These are phyloP conservation scores for Termitomyces bulborhizus DNA, from an alignment of 768 basidiomycete genomes.

Conservation along the genomic window DNA sequence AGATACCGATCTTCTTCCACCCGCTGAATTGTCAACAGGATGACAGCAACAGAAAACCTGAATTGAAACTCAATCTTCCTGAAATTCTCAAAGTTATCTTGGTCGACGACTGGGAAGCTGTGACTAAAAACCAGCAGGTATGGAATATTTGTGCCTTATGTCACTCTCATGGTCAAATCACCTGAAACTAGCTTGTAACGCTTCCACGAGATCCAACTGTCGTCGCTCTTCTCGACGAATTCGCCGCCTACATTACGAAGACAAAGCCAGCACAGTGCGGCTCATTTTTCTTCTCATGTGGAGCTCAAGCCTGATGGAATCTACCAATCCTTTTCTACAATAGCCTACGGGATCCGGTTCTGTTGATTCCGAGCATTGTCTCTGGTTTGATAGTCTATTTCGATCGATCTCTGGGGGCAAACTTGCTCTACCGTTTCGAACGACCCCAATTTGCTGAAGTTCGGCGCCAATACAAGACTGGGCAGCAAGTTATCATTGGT, in stretches of 20 bases:
- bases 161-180: neutral
- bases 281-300: neutral
- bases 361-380: conserved; percentile 73
- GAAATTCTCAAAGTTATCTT: conserved; percentile 84
- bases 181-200: conserved; percentile 59
- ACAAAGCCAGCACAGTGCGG: conserved; percentile 44
- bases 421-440: conserved; percentile 92
- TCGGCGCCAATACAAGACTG: conserved; percentile 67
- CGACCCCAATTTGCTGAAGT: conserved; percentile 87
- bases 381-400: conserved; percentile 89
- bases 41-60: conserved; percentile 72
- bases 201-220: conserved; percentile 81
- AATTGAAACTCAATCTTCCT: conserved; percentile 87
- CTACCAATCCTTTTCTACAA: neutral
- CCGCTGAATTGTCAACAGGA: conserved; percentile 38
- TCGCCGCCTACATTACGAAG: conserved; percentile 54
- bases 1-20: neutral
- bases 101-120: conserved; percentile 96
- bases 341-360: conserved; percentile 63
- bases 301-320: neutral
- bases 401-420: conserved; percentile 84
- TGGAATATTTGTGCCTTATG: conserved; percentile 7
- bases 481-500: conserved; percentile 57
- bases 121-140: conserved; percentile 93
- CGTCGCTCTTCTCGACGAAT: conserved; percentile 69